phyloP scores from a whole-genome alignment of 2,329 filamentous ascomycete species.

The Botrytis hyacinthi region DNA sequence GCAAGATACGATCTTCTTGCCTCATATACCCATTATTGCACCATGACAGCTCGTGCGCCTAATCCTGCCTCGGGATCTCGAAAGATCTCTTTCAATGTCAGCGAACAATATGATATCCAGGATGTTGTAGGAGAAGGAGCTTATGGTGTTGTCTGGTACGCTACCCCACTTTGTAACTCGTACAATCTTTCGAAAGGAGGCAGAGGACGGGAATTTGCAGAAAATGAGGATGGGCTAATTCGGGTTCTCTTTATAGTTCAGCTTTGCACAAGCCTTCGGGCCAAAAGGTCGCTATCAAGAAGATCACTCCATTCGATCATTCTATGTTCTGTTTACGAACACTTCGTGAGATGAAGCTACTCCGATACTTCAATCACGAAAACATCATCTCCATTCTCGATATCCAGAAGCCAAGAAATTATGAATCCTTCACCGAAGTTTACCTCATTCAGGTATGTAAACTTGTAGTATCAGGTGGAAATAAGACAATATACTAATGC shows the following conservation, averaged over 20 bases:
- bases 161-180: conserved; percentile 8
- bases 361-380: conserved; percentile 99
- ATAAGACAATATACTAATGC: conserved; percentile 22
- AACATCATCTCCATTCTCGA: conserved; percentile 99
- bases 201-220: not conserved
- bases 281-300: conserved; percentile 99
- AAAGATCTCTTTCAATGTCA: conserved; percentile 99
- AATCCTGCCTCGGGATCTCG: conserved; percentile 58
- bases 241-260: conserved; percentile 57
- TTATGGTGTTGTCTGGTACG: conserved; percentile 95
- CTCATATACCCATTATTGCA: conserved; percentile 13
- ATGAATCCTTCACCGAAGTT: conserved; percentile 94
- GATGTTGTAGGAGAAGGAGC: conserved; percentile 98
- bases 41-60: conserved; percentile 50
- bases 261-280: conserved; percentile 96
- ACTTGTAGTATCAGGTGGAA: not conserved
- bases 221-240: conserved; percentile 2
- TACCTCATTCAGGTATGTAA: conserved; percentile 88
- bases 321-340: conserved; percentile 98
- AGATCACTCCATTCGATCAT: conserved; percentile 98
- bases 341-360: conserved; percentile 96
- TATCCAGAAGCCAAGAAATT: conserved; percentile 96
- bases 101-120: conserved; percentile 98
- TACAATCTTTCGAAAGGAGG: not conserved
- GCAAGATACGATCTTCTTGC: conserved; percentile 2